Percentiles rank a stretch among this genome's conserved stretches.
phyloP scores from a whole-genome alignment of 805 yeast genomes.

The Nakazawaea peltata region DNA sequence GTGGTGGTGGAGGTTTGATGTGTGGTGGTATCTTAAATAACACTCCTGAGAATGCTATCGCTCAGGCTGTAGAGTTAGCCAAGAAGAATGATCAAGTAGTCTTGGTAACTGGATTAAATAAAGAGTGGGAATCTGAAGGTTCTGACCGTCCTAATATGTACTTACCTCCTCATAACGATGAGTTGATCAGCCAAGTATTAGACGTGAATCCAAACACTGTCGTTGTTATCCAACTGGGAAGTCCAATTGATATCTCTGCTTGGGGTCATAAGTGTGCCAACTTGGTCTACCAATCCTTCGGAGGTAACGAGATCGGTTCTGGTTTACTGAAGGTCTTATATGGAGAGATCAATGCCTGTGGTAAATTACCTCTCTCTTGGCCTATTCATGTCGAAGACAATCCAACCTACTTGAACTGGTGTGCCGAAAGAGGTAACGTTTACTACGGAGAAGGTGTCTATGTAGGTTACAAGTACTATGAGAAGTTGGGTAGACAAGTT shows the following conservation, averaged over 20 bases:
- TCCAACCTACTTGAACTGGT: conserved; percentile 47
- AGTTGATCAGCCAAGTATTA: conserved; percentile 23
- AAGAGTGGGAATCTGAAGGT: conserved; percentile 35
- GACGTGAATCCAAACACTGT: conserved; percentile 26
- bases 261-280: conserved; percentile 27
- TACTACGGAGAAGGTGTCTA: conserved; percentile 60
- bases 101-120: conserved; percentile 26
- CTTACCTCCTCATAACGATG: conserved; percentile 27
- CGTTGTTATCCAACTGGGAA: conserved; percentile 31
- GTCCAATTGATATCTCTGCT: conserved; percentile 31
- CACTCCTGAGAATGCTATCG: conserved; percentile 11
- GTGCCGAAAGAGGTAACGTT: conserved; percentile 42
- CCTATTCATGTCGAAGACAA: conserved; percentile 44
- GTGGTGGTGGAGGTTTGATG: conserved; percentile 16
- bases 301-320: conserved; percentile 33
- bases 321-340: conserved; percentile 34
- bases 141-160: conserved; percentile 28
- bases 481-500: conserved; percentile 37
- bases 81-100: conserved; percentile 26
- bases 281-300: conserved; percentile 27
- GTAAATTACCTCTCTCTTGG: conserved; percentile 48
- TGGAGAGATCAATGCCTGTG: conserved; percentile 51
- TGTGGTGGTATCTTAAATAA: conserved; percentile 13
- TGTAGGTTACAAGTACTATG: conserved; percentile 57
- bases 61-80: conserved; percentile 26